Evolutionary conservation across 306 rosid species (phyloP), one percentile per base, ranked within the genome.

Genomic region (Arachis hypogaea): DNA sequence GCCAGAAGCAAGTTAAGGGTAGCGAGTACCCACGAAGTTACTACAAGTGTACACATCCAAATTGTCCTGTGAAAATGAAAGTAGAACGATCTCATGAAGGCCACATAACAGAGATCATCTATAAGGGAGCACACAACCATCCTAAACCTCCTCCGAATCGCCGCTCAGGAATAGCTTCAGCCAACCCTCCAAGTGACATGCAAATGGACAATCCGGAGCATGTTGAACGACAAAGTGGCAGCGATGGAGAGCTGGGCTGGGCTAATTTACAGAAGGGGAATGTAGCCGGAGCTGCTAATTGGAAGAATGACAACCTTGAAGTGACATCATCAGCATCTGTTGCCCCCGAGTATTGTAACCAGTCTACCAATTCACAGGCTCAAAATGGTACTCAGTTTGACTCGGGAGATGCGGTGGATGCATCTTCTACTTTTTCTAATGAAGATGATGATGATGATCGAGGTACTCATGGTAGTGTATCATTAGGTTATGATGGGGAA

Each of bases 1-100:
- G 98, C 54, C 98, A 93, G 64, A 93, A 93, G 85, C 98, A 91
- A 69, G 98, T 93, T 11, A 93, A 93, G 78, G 98, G 98, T 9
- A 93, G 98, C 4, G 98, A 93, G 85, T 93, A 79, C 71, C 98
- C 98, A 0, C 87, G 98, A 36, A 93, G 98, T 81, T 93, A 93
- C 81, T 93, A 90, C 85, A 93, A 93, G 78, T 93, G 98, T 77
- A 93, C 98, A 0, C 89, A 89, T 79, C 84, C 88, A 3, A 90
- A 86, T 75, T 93, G 98, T 81, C 93, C 58, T 55, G 98, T 93
- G 49, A 93, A 90, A 84, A 93, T 91, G 92, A 93, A 93, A 73
- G 96, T 93, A 4, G 98, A 93, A 72, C 84, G 94, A 71, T 91
- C 97, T 78, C 92, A 83, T 0, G 97, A 93, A 83, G 97, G 97